Conservation (phyloP, 2,329 filamentous ascomycete species). For the Teratosphaeriaceae sp. region DNA sequence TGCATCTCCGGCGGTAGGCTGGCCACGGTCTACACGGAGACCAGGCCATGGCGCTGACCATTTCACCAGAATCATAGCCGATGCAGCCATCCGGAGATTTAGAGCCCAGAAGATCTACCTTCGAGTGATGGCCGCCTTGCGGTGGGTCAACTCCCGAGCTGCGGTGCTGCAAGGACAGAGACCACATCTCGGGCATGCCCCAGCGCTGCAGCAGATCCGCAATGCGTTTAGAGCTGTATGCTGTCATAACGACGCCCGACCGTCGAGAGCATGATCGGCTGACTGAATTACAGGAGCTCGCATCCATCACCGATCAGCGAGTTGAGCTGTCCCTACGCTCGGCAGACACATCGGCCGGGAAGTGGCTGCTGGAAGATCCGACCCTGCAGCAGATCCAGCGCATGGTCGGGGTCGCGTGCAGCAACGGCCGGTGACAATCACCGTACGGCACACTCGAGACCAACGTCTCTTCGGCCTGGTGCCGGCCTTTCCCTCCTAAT, state of each 20-base stretch:
- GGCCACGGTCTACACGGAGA: neutral
- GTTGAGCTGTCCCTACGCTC: slow-evolving; percentile 50
- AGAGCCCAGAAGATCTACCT: slow-evolving; percentile 56
- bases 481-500: neutral
- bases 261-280: no score
- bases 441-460: no score
- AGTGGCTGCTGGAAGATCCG: slow-evolving; percentile 58
- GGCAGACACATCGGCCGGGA: slow-evolving; percentile 50
- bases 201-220: slow-evolving; percentile 44
- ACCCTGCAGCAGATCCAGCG: slow-evolving; percentile 35
- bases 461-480: slow-evolving; percentile 1
- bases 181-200: slow-evolving; percentile 41
- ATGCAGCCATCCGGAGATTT: slow-evolving; percentile 54
- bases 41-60: no score
- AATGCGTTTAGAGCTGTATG: slow-evolving; percentile 38
- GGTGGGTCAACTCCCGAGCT: slow-evolving; percentile 52
- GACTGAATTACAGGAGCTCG: slow-evolving; percentile 49
- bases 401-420: neutral
- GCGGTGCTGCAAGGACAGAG: slow-evolving; percentile 46
- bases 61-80: slow-evolving; percentile 49
- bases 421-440: slow-evolving; percentile 7
- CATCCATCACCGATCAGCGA: slow-evolving; percentile 50
- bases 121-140: slow-evolving; percentile 49
- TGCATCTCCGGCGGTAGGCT: slow-evolving; percentile 48
- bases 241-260: no score